Conservation (phyloP, 2,329 filamentous ascomycete species). For the Colletotrichum godetiae region DNA sequence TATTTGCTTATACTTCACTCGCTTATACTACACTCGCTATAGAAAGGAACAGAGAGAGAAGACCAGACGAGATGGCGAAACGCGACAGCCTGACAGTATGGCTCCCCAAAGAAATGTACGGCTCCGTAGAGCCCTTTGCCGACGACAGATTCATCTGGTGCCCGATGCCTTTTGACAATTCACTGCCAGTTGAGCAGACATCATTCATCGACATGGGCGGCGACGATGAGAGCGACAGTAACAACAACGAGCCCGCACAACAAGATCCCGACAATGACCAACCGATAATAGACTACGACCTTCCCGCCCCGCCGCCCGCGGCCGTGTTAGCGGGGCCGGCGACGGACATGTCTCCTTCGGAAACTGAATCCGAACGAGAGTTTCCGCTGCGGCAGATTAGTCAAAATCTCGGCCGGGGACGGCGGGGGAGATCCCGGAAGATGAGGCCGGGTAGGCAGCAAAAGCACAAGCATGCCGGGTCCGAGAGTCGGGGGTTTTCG, state of each 20-base stretch:
- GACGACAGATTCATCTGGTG: slow-evolving; percentile 28
- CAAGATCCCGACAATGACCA: background rate
- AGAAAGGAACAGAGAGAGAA: background rate
- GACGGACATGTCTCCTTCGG: slow-evolving; percentile 1
- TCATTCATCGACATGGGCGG: slow-evolving; percentile 28
- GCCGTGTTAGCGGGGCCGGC: background rate
- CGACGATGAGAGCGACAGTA: background rate
- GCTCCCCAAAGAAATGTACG: slow-evolving; percentile 32
- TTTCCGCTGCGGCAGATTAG: background rate
- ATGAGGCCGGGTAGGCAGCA: background rate
- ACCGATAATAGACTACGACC: background rate
- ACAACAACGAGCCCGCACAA: background rate
- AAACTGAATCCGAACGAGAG: slow-evolving; percentile 20
- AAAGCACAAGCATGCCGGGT: background rate
- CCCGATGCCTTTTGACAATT: slow-evolving; percentile 30
- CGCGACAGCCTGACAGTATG: slow-evolving; percentile 26
- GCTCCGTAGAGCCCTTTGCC: slow-evolving; percentile 28
- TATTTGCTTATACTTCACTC: background rate
- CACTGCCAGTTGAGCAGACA: slow-evolving; percentile 25
- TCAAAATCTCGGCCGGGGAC: background rate
- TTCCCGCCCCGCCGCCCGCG: background rate
- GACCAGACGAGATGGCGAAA: slow-evolving; percentile 8
- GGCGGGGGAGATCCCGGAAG: slow-evolving; percentile 1
- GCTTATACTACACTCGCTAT: slow-evolving; percentile 12
- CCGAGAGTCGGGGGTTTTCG: slow-evolving; percentile 12